These are phyloP conservation scores for Evernia prunastri DNA, from an alignment of 495 filamentous ascomycete genomes.

Conservation along the genomic window DNA sequence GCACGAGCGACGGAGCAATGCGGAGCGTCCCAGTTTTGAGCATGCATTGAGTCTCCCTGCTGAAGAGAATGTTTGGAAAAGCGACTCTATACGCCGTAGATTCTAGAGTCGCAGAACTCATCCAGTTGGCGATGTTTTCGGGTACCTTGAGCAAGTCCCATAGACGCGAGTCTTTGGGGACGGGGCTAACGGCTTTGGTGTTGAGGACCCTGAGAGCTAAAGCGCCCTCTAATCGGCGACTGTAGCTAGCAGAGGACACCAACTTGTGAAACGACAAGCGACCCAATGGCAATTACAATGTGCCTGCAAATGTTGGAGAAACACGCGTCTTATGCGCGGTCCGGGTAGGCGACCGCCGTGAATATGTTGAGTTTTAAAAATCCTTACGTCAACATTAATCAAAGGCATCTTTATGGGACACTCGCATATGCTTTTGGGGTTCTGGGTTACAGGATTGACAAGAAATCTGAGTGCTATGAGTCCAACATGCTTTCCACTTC, in stretches of 20 bases:
- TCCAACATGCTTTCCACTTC: neutral
- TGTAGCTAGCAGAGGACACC: neutral
- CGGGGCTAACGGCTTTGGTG: neutral
- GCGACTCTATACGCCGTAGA: neutral
- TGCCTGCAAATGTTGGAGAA: neutral
- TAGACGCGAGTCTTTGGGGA: neutral
- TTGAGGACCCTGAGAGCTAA: neutral
- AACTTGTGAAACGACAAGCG: neutral
- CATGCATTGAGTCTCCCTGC: too few relatives aligned
- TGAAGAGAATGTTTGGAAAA: too few relatives aligned
- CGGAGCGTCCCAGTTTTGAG: too few relatives aligned
- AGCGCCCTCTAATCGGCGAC: neutral
- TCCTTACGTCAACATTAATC: neutral
- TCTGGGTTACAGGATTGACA: neutral
- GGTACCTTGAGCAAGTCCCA: neutral
- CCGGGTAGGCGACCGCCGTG: neutral
- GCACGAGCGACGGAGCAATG: neutral
- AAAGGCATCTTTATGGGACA: neutral
- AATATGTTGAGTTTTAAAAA: neutral
- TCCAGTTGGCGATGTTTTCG: neutral
- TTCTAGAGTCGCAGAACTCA: too few relatives aligned
- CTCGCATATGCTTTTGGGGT: neutral
- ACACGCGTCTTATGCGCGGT: neutral
- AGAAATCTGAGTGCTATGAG: neutral
- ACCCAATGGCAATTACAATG: neutral